Base-by-base conservation (phyloP, 768 basidiomycete genomes). In the Coprinellus micaceus region DNA sequence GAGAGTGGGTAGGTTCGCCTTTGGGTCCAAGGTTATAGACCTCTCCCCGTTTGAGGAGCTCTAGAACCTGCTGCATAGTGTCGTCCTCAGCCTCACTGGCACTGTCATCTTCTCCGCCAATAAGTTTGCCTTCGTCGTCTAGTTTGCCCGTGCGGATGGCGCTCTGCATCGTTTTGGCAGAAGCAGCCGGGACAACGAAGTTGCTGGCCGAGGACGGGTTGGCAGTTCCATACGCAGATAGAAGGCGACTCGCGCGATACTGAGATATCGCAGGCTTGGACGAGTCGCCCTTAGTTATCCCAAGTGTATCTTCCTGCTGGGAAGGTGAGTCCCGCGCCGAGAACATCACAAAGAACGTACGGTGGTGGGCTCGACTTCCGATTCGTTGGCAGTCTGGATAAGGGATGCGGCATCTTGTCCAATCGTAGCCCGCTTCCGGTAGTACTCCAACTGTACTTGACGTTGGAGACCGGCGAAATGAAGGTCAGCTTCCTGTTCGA, bases 361-460 rank as follows among this genome's bases (percentile, higher is more conserved):
- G 64, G 74, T 72, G 44, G 77, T 78, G 46, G 76, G 63, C 28
- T 71, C 71, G 33, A 74, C 71, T 56, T 25, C 9, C 19, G 48
- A 9, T 22, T 49, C 25, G 78, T 76, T 22, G 71, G 68, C 60
- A 79, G 79, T 5, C 74, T 71, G 71, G 74, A 88, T 76, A 10
- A 78, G 80, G 39, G 73, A 72, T 13, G 79, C 72, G 43, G 82
- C 79, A 45, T 78, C 79, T 37, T 78, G 72, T 1, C 83, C 82
- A 50, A 91, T 77, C 17, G 72, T 72, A 33, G 69, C 70, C 48
- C 87, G 82, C 65, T 83, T 87, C 60, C 77, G 71, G 66, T 86
- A 76, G 64, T 92, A 91, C 60, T 84, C 83, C 40, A 91, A 63
- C 17, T 85, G 83, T 60, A 91, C 79, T 66, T 91, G 89, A 26